Percentiles rank a stretch among this genome's conserved stretches.
phyloP scores from a whole-genome alignment of 2,329 filamentous ascomycete species.

The Alternaria sp. region DNA sequence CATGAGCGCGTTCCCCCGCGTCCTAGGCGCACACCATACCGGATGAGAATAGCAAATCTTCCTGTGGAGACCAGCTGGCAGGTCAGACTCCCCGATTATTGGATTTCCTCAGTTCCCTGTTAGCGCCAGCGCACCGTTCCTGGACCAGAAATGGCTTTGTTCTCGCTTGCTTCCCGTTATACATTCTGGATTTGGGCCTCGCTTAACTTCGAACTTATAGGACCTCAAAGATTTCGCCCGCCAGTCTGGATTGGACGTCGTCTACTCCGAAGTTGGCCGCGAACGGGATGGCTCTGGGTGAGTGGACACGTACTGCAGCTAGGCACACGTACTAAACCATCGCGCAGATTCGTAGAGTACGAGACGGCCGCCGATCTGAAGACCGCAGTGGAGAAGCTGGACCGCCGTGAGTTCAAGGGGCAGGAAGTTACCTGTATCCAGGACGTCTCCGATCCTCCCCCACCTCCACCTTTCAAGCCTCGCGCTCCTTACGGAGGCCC shows the following conservation, averaged over 20 bases:
- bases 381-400: conserved; percentile 92
- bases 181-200: conserved; percentile 52
- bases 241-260: conserved; percentile 94
- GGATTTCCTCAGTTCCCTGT: conserved; percentile 51
- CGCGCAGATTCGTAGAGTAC: conserved; percentile 88
- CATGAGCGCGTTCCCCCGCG: conserved; percentile 74
- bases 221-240: conserved; percentile 99
- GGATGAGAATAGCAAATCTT: conserved; percentile 97
- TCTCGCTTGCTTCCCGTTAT: conserved; percentile 39
- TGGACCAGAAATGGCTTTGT: conserved; percentile 47
- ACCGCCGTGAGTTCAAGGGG: conserved; percentile 91
- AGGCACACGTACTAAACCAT: conserved; percentile 12
- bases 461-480: conserved; percentile 45
- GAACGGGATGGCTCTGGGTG: conserved; percentile 93
- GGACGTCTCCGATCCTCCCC: conserved; percentile 68
- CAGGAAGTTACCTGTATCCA: conserved; percentile 82
- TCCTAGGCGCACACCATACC: conserved; percentile 90
- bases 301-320: conserved; percentile 46
- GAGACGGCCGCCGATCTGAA: conserved; percentile 90
- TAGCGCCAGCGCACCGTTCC: conserved; percentile 48
- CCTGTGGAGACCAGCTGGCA: conserved; percentile 99
- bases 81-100: conserved; percentile 77
- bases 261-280: conserved; percentile 95
- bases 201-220: conserved; percentile 88
- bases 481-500: conserved; percentile 43